Evolutionary conservation across 2,329 filamentous ascomycete genomes (phyloP), one percentile per base, ranked within the genome.

Genomic region (Aspergillus tamarii): DNA sequence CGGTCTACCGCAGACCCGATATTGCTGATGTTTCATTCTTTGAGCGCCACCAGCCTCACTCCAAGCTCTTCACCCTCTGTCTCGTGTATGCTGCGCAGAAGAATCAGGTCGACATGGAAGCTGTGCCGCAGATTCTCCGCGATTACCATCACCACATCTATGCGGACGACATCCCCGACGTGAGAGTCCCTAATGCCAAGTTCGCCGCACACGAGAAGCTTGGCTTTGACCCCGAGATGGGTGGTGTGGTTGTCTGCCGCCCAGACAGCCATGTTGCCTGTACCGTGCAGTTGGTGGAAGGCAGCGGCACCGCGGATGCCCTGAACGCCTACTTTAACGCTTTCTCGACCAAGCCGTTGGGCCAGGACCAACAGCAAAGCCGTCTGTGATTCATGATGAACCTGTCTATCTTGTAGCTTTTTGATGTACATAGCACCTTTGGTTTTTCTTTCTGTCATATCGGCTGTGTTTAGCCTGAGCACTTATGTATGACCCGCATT

Each of bases 191-290:
- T 0, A 83, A 89, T 23, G 89, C 91, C 1, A 84, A 84, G 69
- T 92, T 90, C 6, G 84, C 91, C 3, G 92, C 92, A 6, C 94
- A 97, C 77, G 89, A 89, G 48, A 97, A 96, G 84, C 90, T 96
- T 84, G 94, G 94, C 0, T 77, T 97, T 30, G 86, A 90, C 67
- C 83, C 90, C 72, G 87, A 91, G 65, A 85, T 82, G 65, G 93
- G 93, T 12, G 93, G 90, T 62, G 86, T 97, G 2, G 89, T 96
- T 1, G 90, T 97, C 11, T 91, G 96, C 9, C 83, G 93, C 52
- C 93, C 94, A 0, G 93, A 97, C 76, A 93, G 93, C 9, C 95
- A 97, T 76, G 90, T 97, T 32, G 92, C 91, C 26, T 85, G 92
- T 65, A 91, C 93, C 4, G 86, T 91, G 12, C 84, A 84, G 70